Percentiles rank a stretch among this genome's conserved stretches.
These are phyloP conservation scores for Glycyrrhiza uralensis DNA, from an alignment of 306 rosid genomes.

Conservation along the genomic window DNA sequence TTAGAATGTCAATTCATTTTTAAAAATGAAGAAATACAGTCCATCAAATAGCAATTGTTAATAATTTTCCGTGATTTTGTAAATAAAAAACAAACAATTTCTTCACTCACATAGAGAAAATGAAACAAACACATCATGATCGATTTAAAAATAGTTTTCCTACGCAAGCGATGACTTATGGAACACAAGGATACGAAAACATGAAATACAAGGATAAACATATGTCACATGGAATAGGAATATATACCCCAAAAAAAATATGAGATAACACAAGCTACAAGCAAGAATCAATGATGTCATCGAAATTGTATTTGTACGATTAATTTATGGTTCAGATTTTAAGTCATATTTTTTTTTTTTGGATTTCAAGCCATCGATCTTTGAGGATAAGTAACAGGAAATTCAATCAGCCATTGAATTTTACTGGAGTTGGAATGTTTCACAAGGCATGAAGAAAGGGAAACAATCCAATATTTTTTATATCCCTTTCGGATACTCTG, in stretches of 20 bases:
- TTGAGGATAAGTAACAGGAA: background rate
- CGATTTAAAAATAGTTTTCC: background rate
- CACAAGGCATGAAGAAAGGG: too few species aligned
- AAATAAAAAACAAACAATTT: background rate
- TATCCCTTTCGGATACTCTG: too few species aligned
- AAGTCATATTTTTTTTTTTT: background rate
- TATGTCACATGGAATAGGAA: too few species aligned
- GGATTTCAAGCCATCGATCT: background rate
- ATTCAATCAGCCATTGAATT: background rate
- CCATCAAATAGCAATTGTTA: background rate
- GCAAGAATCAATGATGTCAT: slow-evolving; percentile 20
- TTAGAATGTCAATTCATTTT: too few species aligned
- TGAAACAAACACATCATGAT: background rate
- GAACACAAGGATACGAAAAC: too few species aligned
- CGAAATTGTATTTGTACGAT: background rate
- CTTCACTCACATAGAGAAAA: background rate
- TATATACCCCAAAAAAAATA: background rate
- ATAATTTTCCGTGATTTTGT: background rate
- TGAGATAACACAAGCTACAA: background rate
- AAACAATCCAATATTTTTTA: too few species aligned
- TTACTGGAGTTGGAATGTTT: too few species aligned
- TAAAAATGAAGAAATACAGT: too few species aligned
- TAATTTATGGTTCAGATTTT: background rate
- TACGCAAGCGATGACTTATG: background rate
- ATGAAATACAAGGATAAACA: background rate